These are phyloP conservation scores for Megacollybia marginata DNA, from an alignment of 768 basidiomycete species.

Conservation along the genomic window DNA sequence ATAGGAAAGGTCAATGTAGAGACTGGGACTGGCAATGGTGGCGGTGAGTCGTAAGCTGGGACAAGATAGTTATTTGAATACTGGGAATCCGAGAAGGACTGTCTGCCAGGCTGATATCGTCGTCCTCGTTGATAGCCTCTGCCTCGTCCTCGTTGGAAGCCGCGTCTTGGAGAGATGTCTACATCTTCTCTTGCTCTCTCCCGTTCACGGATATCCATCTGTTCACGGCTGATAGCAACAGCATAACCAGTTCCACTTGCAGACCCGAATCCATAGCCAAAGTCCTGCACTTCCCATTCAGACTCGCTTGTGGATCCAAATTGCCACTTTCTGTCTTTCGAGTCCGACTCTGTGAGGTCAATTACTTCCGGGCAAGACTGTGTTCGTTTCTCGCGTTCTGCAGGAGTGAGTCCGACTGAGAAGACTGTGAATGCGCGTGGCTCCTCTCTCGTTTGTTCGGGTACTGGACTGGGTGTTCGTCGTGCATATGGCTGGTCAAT, in stretches of 20 bases:
- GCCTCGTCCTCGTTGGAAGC: neutral
- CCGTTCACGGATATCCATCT: conserved; percentile 11
- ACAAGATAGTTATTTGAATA: neutral
- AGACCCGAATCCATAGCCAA: conserved; percentile 57
- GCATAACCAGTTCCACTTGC: conserved; percentile 16
- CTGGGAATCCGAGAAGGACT: neutral
- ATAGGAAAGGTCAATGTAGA: conserved; percentile 45
- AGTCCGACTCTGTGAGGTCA: no score
- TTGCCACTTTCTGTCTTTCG: no score
- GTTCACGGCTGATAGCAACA: conserved; percentile 20
- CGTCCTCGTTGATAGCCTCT: neutral
- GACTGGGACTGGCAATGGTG: conserved; percentile 35
- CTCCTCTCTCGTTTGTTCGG: no score
- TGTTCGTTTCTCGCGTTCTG: no score
- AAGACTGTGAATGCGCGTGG: no score
- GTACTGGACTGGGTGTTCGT: no score
- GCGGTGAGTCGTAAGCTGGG: conserved; percentile 1
- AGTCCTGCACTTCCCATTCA: conserved; percentile 51
- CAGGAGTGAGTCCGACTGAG: no score
- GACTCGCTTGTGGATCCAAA: neutral
- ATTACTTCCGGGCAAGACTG: no score
- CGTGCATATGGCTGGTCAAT: no score
- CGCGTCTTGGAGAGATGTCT: conserved; percentile 1
- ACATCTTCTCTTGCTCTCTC: conserved; percentile 18
- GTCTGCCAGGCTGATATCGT: neutral